phyloP scores from a whole-genome alignment of 148 eudicot genomes.

The Chenopodium formosanum region DNA sequence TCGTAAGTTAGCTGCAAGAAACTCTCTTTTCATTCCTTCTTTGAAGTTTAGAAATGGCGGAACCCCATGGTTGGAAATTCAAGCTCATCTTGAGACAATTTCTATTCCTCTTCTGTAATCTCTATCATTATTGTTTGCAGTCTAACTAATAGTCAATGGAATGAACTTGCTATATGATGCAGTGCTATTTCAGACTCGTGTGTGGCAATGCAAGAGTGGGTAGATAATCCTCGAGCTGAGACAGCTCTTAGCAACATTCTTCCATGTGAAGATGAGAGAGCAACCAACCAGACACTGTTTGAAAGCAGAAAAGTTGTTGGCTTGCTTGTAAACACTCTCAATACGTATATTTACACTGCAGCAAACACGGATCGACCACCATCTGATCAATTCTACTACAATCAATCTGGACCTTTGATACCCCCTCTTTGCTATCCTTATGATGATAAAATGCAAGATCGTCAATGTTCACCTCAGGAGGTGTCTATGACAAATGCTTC shows the following conservation, averaged over 20 bases:
- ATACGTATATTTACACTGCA: constrained; percentile 60
- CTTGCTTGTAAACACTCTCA: constrained; percentile 56
- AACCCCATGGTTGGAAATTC: not conserved
- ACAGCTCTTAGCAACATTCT: constrained; percentile 92
- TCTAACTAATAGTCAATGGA: not conserved
- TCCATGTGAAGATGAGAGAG: constrained; percentile 82
- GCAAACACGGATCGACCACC: constrained; percentile 67
- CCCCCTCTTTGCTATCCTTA: constrained; percentile 87
- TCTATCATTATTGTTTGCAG: not conserved
- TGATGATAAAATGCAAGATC: constrained; percentile 66
- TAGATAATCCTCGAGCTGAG: constrained; percentile 85
- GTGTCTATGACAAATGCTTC: constrained; percentile 76
- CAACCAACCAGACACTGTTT: constrained; percentile 71
- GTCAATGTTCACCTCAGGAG: constrained; percentile 53
- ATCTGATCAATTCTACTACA: constrained; percentile 52
- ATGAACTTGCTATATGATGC: constrained; percentile 17
- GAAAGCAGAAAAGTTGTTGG: constrained; percentile 67
- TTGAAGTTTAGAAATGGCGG: not conserved
- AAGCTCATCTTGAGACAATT: not conserved
- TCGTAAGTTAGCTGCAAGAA: constrained; percentile 44
- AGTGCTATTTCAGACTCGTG: constrained; percentile 89
- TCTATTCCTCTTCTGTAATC: not conserved
- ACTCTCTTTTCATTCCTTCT: not conserved
- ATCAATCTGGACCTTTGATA: constrained; percentile 82
- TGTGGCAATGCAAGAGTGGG: constrained; percentile 97